A percentile compares a stretch with the other conserved stretches of the same genome.
phyloP scores from a whole-genome alignment of 2,329 filamentous ascomycete species.

The Trichoderma koningiopsis region DNA sequence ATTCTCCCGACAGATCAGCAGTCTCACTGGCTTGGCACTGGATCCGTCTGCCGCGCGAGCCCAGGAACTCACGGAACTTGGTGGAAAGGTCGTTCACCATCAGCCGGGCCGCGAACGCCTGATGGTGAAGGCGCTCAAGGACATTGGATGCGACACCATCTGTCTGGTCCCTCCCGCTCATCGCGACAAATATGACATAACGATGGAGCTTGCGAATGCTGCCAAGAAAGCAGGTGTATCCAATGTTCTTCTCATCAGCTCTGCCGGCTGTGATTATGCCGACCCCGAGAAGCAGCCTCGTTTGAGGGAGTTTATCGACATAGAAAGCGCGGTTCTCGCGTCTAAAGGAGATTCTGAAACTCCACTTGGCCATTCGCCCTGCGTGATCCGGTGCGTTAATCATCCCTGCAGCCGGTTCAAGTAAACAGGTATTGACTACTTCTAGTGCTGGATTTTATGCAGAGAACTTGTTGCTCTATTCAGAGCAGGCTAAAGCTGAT shows the following conservation, averaged over 20 bases:
- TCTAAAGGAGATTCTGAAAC: conserved; percentile 47
- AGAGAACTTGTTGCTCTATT: conserved; percentile 53
- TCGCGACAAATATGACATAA: conserved; percentile 49
- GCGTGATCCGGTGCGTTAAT: conserved; percentile 45
- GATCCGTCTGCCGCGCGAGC: conserved; percentile 42
- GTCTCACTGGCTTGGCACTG: conserved; percentile 46
- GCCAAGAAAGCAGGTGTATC: conserved; percentile 47
- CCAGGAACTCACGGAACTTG: conserved; percentile 46
- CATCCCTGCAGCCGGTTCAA: background rate
- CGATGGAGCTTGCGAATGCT: conserved; percentile 47
- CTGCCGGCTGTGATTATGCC: conserved; percentile 53
- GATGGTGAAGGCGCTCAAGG: conserved; percentile 44
- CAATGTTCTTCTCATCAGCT: conserved; percentile 52
- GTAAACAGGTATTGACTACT: background rate
- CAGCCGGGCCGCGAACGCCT: conserved; percentile 44
- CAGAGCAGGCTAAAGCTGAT: conserved; percentile 48
- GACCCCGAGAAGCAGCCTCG: conserved; percentile 51
- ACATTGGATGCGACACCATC: conserved; percentile 49
- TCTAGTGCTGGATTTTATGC: conserved; percentile 52
- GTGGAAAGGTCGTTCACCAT: conserved; percentile 47
- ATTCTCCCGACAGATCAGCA: conserved; percentile 47
- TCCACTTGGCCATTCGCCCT: conserved; percentile 45
- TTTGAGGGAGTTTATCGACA: conserved; percentile 53
- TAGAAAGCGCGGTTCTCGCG: conserved; percentile 47
- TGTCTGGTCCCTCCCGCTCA: conserved; percentile 53